Base-by-base conservation (phyloP, 1,284 basidiomycete genomes). In the Ceratobasidium sp. region DNA sequence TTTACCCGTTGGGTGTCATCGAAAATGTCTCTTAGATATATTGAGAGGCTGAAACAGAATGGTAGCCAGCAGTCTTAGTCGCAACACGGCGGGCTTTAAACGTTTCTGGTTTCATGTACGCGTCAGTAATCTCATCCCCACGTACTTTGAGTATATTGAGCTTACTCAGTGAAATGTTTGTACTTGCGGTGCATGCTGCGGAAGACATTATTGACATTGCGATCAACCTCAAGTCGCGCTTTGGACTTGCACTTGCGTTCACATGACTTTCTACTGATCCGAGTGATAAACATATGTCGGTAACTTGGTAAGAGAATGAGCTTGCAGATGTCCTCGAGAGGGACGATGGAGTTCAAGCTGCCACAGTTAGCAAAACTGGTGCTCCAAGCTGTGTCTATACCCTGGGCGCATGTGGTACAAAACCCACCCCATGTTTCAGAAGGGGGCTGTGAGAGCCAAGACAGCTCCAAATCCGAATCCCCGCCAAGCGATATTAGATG, bases 241-340 rank as follows among this genome's bases (percentile, higher is more conserved):
- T 41, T 41, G 36, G 11, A 41, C 6, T 41, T 11, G 11, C 36
- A 41, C 11, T 4, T 11, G 36, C 36, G 11, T 41, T 29, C n/a
- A 27, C 53, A 69, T 9, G 3, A 2, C 47, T 48, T 29, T 57
- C 7, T 8, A n/a, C 17, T 3, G 5, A 9, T 15, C 29, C 29
- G 14, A 54, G 27, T 44, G 4, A 41, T 36, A 36, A 69, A 57
- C n/a, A 41, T 24, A 7, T 41, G 44, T 2, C 41, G 36, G 45
- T 41, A 57, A 2, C 24, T 36, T 17, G 66, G 66, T 29, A 69
- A 9, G n/a, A 11, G 19, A 8, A 45, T 14, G 19, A 69, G 11
- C 51, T 59, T 44, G 4, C 29, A 24, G 19, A 69, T 54, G 19
- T 69, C 66, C 29, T 69, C 33, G 5, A 69, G 45, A 15, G 51